Conservation (phyloP, 202 grass and related monocot species). For the Alloteropsis angusta region DNA sequence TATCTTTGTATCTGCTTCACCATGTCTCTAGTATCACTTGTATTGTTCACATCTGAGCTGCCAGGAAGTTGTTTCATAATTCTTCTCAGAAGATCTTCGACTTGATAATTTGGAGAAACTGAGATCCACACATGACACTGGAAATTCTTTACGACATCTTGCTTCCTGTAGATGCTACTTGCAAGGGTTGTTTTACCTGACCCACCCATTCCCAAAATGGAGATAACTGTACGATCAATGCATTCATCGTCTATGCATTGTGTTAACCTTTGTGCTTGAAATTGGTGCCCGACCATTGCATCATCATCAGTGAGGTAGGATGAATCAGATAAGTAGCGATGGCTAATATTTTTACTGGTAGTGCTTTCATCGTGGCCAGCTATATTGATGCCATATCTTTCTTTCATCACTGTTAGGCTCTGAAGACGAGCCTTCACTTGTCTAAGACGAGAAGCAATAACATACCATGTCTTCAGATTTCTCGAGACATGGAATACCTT, state of each 20-base stretch:
- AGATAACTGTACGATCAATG: conserved; percentile 1
- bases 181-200: not conserved
- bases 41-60: not conserved
- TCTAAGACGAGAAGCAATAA: not conserved
- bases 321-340: not conserved
- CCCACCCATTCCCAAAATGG: conserved; percentile 9
- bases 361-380: not conserved
- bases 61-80: not conserved
- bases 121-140: not conserved
- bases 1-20: not conserved
- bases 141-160: not conserved
- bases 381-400: conserved; percentile 19
- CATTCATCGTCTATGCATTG: not conserved
- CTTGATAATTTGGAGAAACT: not conserved
- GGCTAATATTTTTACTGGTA: not conserved
- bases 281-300: not conserved
- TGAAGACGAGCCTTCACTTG: not conserved
- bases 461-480: not conserved
- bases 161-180: conserved; percentile 12
- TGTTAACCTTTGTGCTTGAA: not conserved
- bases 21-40: not conserved
- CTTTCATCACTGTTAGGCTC: conserved; percentile 8
- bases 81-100: not conserved
- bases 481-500: not conserved
- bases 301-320: conserved; percentile 7